Percentiles rank a stretch among this genome's conserved stretches.
Evolutionary conservation across 225 moss, liverwort and hornwort genomes (phyloP).

Genomic region (Bryum argenteum): DNA sequence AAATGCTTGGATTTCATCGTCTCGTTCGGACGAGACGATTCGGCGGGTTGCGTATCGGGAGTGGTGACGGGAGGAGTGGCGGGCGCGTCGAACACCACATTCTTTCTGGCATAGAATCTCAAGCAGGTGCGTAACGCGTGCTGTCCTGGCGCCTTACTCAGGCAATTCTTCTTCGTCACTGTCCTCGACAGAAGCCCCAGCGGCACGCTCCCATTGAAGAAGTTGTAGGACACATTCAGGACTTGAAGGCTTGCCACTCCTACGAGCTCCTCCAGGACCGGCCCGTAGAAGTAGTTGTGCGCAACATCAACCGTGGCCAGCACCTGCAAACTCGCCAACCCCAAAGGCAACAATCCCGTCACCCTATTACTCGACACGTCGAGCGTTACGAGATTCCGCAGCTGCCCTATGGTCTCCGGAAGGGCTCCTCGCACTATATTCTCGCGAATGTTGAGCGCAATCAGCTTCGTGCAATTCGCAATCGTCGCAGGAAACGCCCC

Average conservation of each 20-base stretch:
- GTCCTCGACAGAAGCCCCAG: conserved; percentile 47
- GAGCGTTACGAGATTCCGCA: conserved; percentile 50
- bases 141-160: conserved; percentile 54
- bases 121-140: conserved; percentile 58
- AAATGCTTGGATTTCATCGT: conserved; percentile 30
- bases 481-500: conserved; percentile 58
- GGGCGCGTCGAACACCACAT: conserved; percentile 27
- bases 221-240: conserved; percentile 74
- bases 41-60: conserved; percentile 18
- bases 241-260: conserved; percentile 35
- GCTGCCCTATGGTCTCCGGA: conserved; percentile 53
- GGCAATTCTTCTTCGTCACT: conserved; percentile 75
- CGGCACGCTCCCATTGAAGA: conserved; percentile 76
- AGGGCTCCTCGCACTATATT: conserved; percentile 57
- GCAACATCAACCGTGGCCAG: conserved; percentile 62
- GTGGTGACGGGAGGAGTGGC: conserved; percentile 4
- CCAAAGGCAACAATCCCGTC: conserved; percentile 59
- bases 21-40: not conserved
- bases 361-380: conserved; percentile 70
- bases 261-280: conserved; percentile 48
- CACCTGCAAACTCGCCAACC: conserved; percentile 44
- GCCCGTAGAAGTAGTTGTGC: conserved; percentile 72
- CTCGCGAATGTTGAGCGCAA: conserved; percentile 51
- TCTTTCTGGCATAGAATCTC: conserved; percentile 65
- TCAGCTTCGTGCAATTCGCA: conserved; percentile 58